A percentile compares a stretch with the other conserved stretches of the same genome.
These are phyloP conservation scores for Henckelia pumila DNA, from an alignment of 257 asterid genomes.

Conservation along the genomic window DNA sequence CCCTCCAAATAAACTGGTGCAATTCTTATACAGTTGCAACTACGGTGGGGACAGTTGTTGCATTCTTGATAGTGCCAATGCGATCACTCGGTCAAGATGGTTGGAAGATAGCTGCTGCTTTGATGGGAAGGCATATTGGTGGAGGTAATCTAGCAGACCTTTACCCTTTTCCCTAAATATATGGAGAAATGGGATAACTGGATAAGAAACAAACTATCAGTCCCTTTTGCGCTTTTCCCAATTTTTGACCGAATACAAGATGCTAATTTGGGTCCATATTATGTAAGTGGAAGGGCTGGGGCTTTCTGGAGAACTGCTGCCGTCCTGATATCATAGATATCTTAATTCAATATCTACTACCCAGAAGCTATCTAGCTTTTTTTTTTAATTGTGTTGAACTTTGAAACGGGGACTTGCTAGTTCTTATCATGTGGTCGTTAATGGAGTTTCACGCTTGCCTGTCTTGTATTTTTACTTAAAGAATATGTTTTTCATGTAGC, in stretches of 20 bases:
- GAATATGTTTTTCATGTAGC: constrained; percentile 40
- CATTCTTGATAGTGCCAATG: constrained; percentile 83
- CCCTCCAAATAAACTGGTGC: neutral
- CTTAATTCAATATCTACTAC: no score
- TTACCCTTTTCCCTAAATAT: constrained; percentile 6
- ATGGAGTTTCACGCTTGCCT: constrained; percentile 3
- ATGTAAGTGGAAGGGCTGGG: no score
- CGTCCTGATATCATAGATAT: neutral
- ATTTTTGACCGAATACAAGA: no score
- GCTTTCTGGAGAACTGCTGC: no score
- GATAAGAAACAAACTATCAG: no score
- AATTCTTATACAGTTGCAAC: constrained; percentile 61
- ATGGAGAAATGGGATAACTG: neutral
- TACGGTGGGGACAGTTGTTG: constrained; percentile 73
- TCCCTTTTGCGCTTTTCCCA: no score
- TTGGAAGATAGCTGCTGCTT: constrained; percentile 97
- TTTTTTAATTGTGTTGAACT: no score
- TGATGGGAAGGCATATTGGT: constrained; percentile 97
- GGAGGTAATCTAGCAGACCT: constrained; percentile 54
- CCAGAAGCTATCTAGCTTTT: neutral
- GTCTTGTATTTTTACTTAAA: constrained; percentile 20
- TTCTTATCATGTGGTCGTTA: neutral
- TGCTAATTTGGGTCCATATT: no score
- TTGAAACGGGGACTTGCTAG: neutral
- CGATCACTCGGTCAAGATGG: constrained; percentile 75